Conservation (phyloP, 768 basidiomycete species). For the Mycena floridula region DNA sequence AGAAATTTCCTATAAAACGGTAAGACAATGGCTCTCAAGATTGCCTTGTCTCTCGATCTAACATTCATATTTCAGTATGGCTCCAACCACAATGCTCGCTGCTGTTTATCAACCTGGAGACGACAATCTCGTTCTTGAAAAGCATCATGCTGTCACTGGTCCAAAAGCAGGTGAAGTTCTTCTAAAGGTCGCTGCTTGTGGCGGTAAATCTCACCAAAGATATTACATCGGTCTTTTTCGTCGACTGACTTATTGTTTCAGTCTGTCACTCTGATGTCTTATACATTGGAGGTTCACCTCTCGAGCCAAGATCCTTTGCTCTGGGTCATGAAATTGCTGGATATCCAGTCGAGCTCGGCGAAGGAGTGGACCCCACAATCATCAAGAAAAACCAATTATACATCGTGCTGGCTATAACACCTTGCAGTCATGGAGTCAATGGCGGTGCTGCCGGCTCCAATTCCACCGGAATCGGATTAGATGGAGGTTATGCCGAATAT, state of each 20-base stretch:
- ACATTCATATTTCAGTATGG: too few relatives aligned
- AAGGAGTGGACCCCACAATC: slow-evolving; percentile 5
- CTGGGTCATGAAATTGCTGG: slow-evolving; percentile 12
- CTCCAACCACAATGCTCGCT: slow-evolving; percentile 11
- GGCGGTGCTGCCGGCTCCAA: slow-evolving; percentile 2
- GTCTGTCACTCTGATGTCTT: slow-evolving; percentile 9
- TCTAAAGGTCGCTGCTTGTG: slow-evolving; percentile 11
- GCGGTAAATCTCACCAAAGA: too few relatives aligned
- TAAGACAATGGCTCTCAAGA: too few relatives aligned
- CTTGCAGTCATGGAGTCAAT: slow-evolving; percentile 5
- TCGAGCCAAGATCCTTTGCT: slow-evolving; percentile 7
- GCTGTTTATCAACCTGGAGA: slow-evolving; percentile 7
- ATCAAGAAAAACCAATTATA: slow-evolving; percentile 7
- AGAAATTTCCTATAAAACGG: too few relatives aligned
- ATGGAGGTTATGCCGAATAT: slow-evolving; percentile 12
- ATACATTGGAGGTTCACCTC: too few relatives aligned
- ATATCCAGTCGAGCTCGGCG: slow-evolving; percentile 8
- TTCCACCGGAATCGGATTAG: slow-evolving; percentile 4
- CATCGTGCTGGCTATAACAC: slow-evolving; percentile 3
- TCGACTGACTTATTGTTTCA: neutral
- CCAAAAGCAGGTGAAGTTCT: slow-evolving; percentile 11
- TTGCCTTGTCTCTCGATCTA: too few relatives aligned
- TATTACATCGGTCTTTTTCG: too few relatives aligned
- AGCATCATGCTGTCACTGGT: slow-evolving; percentile 8
- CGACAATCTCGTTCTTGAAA: slow-evolving; percentile 6